Conservation (phyloP, 2,329 filamentous ascomycete species). For the Myriosclerotinia curreyana region DNA sequence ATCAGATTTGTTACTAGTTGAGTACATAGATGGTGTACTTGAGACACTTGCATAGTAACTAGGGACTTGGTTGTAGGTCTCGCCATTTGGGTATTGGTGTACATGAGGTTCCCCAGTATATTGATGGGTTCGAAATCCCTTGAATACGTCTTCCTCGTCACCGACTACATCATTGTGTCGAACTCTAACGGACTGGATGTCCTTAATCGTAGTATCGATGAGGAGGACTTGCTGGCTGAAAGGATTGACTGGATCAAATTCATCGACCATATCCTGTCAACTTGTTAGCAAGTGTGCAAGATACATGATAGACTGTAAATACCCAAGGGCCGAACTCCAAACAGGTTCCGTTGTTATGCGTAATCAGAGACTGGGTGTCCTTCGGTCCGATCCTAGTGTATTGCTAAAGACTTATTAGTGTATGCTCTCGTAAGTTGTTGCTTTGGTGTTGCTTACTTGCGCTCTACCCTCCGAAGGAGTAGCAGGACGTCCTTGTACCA, state of each 20-base stretch:
- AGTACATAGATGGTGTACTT: conserved; percentile 13
- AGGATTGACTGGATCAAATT: conserved; percentile 23
- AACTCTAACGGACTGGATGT: conserved; percentile 25
- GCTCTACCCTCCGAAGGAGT: conserved; percentile 35
- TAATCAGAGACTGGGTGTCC: conserved; percentile 12
- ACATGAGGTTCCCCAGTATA: background rate
- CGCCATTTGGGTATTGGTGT: conserved; percentile 7
- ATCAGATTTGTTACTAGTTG: conserved; percentile 8
- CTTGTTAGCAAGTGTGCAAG: conserved; percentile 14
- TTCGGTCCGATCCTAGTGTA: conserved; percentile 15
- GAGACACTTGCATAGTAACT: conserved; percentile 13
- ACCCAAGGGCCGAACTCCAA: conserved; percentile 25
- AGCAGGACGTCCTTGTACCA: conserved; percentile 31
- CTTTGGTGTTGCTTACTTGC: conserved; percentile 26
- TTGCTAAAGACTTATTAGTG: conserved; percentile 9
- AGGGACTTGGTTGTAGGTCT: conserved; percentile 5
- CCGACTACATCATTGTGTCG: conserved; percentile 22
- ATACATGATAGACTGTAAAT: conserved; percentile 11
- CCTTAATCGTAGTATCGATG: conserved; percentile 29
- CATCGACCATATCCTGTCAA: conserved; percentile 30
- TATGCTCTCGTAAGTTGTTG: background rate
- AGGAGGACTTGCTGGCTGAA: conserved; percentile 29
- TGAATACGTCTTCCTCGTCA: conserved; percentile 6
- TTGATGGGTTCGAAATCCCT: conserved; percentile 15
- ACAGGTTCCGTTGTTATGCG: conserved; percentile 20